Conservation (phyloP, 2,329 filamentous ascomycete genomes). For the Penicillium sp. region DNA sequence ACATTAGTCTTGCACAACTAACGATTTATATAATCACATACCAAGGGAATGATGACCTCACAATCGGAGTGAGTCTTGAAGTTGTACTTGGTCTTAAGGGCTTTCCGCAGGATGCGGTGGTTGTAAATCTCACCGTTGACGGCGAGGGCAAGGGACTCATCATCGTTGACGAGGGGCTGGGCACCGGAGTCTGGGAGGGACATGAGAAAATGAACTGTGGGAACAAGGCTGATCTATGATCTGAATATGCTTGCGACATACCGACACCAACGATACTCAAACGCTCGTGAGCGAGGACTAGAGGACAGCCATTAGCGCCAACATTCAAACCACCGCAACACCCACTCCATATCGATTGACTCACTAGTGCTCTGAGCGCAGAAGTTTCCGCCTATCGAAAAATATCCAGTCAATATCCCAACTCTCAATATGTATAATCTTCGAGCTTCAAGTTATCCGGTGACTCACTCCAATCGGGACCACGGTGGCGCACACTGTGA, state of each 20-base stretch:
- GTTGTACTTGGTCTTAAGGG: constrained; percentile 77
- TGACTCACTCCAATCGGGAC: constrained; percentile 95
- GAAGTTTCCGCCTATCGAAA: constrained; percentile 73
- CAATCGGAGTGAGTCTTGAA: constrained; percentile 99
- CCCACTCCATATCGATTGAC: constrained; percentile 28
- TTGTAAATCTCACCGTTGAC: constrained; percentile 99
- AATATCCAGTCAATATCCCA: constrained; percentile 22
- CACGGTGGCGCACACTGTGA: constrained; percentile 83
- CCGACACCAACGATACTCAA: constrained; percentile 96
- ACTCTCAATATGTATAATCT: not conserved
- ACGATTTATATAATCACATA: constrained; percentile 47
- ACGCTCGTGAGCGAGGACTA: constrained; percentile 94
- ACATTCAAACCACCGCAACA: not conserved
- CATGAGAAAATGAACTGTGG: constrained; percentile 12
- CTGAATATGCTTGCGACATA: constrained; percentile 47
- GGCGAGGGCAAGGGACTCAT: constrained; percentile 82
- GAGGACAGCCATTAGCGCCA: constrained; percentile 25
- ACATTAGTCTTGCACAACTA: not conserved
- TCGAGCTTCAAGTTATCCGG: constrained; percentile 11
- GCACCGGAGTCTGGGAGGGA: constrained; percentile 75
- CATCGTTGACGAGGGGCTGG: constrained; percentile 90
- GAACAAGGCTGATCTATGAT: not conserved
- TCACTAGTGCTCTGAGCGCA: constrained; percentile 88
- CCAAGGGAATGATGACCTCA: constrained; percentile 96
- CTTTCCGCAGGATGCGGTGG: constrained; percentile 91